Base-by-base conservation (phyloP, 164 flowering plant species). In the Stephania cephalantha region DNA sequence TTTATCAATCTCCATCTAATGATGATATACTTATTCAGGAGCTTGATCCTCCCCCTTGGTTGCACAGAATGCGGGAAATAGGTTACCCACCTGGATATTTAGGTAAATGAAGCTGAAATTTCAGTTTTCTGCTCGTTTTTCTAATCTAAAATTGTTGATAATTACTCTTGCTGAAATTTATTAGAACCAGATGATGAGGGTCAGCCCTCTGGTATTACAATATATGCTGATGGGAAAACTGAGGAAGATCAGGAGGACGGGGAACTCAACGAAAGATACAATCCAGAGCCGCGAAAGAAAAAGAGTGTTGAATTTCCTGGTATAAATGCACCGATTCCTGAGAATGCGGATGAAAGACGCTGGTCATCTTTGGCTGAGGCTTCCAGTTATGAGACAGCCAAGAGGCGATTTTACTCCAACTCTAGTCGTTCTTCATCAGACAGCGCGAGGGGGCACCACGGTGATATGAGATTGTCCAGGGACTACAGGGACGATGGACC, bases 1-100 rank as follows among this genome's bases (percentile, higher is more conserved):
- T 35, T 2, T 35, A 35, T 35, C 4, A 35, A 53, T 53, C 61
- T 53, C 66, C 20, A 20, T 61, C n/a, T n/a, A 61, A n/a, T 61
- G 20, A 61, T 5, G n/a, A 17, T 58, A 18, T 76, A 5, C 69
- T 78, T 29, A 35, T 76, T 61, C 88, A 96, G 99, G 99, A 96
- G 84, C 87, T 89, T 80, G 99, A 96, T 84, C 99, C 99, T 77
- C 99, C 99, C 46, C 99, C 99, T 42, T 96, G 98, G 99, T 89
- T 96, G 64, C 79, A 85, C 78, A 88, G 98, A 79, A 96, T 96
- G 99, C 87, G 97, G 69, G 95, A 92, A 85, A 77, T 95, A 7
- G 99, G 99, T 30, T 95, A 93, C 77, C 99, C 98, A 69, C 98
- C 94, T 17, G 99, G 98, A 79, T 96, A 96, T 87, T 78, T 94